Evolutionary conservation across 2,329 filamentous ascomycete genomes (phyloP), one percentile per base, ranked within the genome.

Genomic region (Aspergillus texensis): DNA sequence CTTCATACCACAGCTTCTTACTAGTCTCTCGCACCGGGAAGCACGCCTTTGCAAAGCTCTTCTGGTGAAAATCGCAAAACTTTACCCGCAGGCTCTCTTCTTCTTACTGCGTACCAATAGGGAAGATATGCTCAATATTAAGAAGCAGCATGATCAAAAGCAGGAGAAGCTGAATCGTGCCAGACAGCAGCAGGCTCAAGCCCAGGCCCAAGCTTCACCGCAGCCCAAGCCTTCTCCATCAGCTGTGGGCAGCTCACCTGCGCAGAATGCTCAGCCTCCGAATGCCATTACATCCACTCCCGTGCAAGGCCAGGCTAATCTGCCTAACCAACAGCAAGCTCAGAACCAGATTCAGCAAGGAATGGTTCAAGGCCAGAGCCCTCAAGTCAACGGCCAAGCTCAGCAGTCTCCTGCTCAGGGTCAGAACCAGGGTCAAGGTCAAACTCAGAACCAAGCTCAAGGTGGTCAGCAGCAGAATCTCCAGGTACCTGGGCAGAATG

Each of bases 1-100:
- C 0, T 99, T 96, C 77, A 98, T 99, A 67, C 95, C 95, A 21
- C 95, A 99, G 78, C 85, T 99, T 48, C 87, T 99, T 36, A 94
- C 93, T 50, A 95, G 94, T 58, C 84, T 99, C 57, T 92, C 92
- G 2, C 90, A 97, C 74, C 94, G 94, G 71, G 96, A 99, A 78
- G 94, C 93, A 14, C 88, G 89, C 5, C 90, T 96, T 55, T 92
- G 94, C 52, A 91, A 95, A 75, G 87, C 88, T 57, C 92, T 99
- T 57, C 85, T 99, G 21, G 86, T 93, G 28, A 96, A 95, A 82
- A 93, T 99, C 74, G 95, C 95, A 58, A 97, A 97, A 81, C 89
- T 91, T 0, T 99, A 96, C 75, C 95, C 95, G 2, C 95, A 99
- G 75, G 90, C 95, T 3, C 84, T 99, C 32, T 99, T 97, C 83